Base-by-base conservation (phyloP, 495 filamentous ascomycete genomes). In the Penicillium turbatum region DNA sequence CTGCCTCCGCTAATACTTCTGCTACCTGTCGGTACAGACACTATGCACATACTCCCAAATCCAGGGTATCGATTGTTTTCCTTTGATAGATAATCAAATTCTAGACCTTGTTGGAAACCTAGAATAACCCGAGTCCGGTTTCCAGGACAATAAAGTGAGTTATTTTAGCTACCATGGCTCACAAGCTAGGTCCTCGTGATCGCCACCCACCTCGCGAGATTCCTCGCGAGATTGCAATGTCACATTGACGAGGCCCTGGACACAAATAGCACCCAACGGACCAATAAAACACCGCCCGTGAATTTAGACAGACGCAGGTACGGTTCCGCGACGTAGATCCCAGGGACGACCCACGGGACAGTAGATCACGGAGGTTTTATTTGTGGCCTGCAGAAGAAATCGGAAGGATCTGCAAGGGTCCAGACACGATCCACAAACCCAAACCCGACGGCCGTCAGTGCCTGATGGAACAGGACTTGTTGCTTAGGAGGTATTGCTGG, bases 401-500 rank as follows among this genome's bases (percentile, higher is more conserved):
- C n/a, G n/a, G n/a, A n/a, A n/a, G n/a, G n/a, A n/a, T n/a, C n/a
- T n/a, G n/a, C n/a, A n/a, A n/a, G n/a, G n/a, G n/a, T n/a, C n/a
- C n/a, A n/a, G n/a, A n/a, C 29, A 46, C n/a, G 43, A 21, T 46
- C 43, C 29, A 46, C 8, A 46, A 34, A 32, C 29, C 43, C 29
- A 46, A 46, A 46, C 8, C 29, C 19, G 43, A 34, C 16, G 29
- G 43, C 29, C 29, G 43, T 46, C n/a, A 34, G 43, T n/a, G 43
- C 16, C 15, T 12, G 29, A 46, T 46, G 29, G 43, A 46, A 46
- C 29, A 30, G 16, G 6, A 12, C 8, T 46, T 46, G 43, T 46
- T 46, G 15, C 15, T 46, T 34, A 32, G 43, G 43, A 46, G 43
- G 43, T 45, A 45, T 30, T 5, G 27, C 27, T 30, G 27, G 40